These are phyloP conservation scores for Hygrophorus pudorinus DNA, from an alignment of 768 basidiomycete species.

Conservation along the genomic window DNA sequence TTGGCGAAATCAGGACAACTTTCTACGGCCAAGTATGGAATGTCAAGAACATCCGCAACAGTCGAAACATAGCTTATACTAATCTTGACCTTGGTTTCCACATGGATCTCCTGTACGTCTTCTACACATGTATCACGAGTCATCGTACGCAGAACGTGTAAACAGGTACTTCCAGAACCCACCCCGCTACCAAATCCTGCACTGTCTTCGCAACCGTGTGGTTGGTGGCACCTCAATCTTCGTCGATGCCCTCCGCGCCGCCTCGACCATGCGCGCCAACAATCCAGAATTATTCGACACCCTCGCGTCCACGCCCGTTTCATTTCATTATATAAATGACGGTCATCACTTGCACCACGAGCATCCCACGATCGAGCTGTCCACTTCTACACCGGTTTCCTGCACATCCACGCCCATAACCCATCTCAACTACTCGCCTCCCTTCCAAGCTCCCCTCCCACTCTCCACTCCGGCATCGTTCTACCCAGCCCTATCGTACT, in stretches of 20 bases:
- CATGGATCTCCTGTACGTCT: constrained; percentile 80
- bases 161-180: constrained; percentile 83
- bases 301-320: constrained; percentile 57
- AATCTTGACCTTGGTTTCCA: constrained; percentile 81
- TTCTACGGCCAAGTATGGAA: constrained; percentile 91
- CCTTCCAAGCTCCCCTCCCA: constrained; percentile 81
- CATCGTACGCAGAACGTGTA: neutral
- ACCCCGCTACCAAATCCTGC: constrained; percentile 86
- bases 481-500: constrained; percentile 53
- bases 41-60: constrained; percentile 64
- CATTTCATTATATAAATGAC: constrained; percentile 88
- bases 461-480: constrained; percentile 43
- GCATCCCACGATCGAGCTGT: constrained; percentile 72
- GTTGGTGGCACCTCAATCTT: constrained; percentile 79
- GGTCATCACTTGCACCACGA: constrained; percentile 67
- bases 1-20: constrained; percentile 74
- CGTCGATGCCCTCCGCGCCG: constrained; percentile 68
- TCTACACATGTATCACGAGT: neutral
- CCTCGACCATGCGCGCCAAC: constrained; percentile 35
- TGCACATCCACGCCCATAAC: constrained; percentile 27
- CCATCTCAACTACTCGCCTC: constrained; percentile 87
- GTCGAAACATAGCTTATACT: constrained; percentile 92
- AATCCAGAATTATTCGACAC: constrained; percentile 44
- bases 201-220: constrained; percentile 82
- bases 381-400: constrained; percentile 6